Base-by-base conservation (phyloP, 202 grass and related monocot genomes). In the Panicum hallii region DNA sequence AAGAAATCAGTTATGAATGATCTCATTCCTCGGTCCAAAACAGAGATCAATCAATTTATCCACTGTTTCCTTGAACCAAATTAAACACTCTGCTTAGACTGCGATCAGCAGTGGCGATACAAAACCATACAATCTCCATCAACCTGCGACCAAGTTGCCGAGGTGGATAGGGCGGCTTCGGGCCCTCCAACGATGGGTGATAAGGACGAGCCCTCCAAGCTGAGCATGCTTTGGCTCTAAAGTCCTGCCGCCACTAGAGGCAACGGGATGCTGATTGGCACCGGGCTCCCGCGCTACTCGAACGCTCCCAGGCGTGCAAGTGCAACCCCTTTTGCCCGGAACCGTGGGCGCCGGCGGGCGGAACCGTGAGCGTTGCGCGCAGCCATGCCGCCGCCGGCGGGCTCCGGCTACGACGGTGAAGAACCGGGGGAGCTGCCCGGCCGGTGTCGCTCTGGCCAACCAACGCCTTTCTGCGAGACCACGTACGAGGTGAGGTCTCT, bases 151-250 rank as follows among this genome's bases (percentile, higher is more conserved):
- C 57, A 61, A 28, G 11, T 5, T 28, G 10, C 10, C 22, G 3
- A 12, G 57, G 57, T 71, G 68, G 22, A 48, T 30, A 71, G 44
- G 68, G 68, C 68, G 23, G 55, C 56, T 32, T 12, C 6, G 26
- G 28, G 43, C 6, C 22, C 22, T 49, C 44, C 13, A 48, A 49
- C 23, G 7, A 50, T 72, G 70, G 1, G 45, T 19, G 46, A 28
- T 32, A 50, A 32, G 70, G 67, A 70, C 67, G 43, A 47, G 22
- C 41, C 61, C 66, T 44, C 7, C 66, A 69, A 69, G 66, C 13
- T 44, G 41, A 2, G 19, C 66, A 3, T 23, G 38, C 19, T 70
- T 26, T 47, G n/a, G 2, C 1, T n/a, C 19, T 43, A 6, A 28
- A 62, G 10, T 30, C 58, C 14, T 23, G 4, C 11, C 58, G 32